A percentile compares a stretch with the other conserved stretches of the same genome.
These are phyloP conservation scores for Xylaria sp. DNA, from an alignment of 495 filamentous ascomycete species.

Conservation along the genomic window DNA sequence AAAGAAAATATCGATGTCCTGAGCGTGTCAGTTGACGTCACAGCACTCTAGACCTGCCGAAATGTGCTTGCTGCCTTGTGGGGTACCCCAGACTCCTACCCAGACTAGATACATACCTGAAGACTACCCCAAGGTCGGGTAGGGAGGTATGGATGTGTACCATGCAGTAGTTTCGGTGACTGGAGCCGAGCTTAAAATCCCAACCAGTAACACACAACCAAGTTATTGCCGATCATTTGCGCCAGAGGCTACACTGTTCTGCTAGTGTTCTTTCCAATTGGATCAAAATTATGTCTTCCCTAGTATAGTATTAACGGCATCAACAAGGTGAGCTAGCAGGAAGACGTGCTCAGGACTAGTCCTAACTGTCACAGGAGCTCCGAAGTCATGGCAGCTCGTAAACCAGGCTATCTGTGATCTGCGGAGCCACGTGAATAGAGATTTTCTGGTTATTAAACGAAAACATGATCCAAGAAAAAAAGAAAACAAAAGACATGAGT, in stretches of 20 bases:
- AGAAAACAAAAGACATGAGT: neutral
- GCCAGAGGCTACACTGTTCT: neutral
- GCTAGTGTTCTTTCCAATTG: neutral
- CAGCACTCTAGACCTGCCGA: neutral
- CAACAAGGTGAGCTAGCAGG: neutral
- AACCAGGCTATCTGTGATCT: neutral
- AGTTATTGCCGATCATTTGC: neutral
- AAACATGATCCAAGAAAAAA: neutral
- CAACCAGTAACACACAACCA: neutral
- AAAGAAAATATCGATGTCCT: neutral
- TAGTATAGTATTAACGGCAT: neutral
- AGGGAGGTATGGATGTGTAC: neutral
- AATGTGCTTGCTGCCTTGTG: neutral
- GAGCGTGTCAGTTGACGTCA: neutral
- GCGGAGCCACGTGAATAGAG: neutral
- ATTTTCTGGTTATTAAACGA: neutral
- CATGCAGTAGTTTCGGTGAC: neutral
- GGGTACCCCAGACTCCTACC: slow-evolving; percentile 20
- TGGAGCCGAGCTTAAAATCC: neutral
- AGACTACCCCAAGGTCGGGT: too few species aligned
- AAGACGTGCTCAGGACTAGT: neutral
- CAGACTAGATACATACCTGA: too few species aligned
- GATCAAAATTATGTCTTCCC: neutral
- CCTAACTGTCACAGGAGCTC: neutral
- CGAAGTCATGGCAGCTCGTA: neutral